Conservation (phyloP, 2,329 filamentous ascomycete species). For the Phyllachora maydis region DNA sequence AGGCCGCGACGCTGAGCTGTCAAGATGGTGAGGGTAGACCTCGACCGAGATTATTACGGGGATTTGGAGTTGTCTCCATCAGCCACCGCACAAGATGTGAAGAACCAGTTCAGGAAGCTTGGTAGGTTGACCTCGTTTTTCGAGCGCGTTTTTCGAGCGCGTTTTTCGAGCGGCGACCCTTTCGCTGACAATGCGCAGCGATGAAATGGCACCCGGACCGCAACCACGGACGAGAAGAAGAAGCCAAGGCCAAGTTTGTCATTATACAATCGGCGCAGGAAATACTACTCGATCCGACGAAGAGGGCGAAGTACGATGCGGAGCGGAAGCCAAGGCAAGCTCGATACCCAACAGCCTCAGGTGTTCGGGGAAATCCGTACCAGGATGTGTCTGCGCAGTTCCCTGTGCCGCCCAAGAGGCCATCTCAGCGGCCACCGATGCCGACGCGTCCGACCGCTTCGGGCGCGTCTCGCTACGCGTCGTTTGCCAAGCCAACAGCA, state of each 20-base stretch:
- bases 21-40: slow-evolving; percentile 45
- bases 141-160: no score
- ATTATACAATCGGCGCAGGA: slow-evolving; percentile 75
- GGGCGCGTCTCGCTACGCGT: slow-evolving; percentile 7
- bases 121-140: slow-evolving; percentile 24
- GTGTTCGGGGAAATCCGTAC: slow-evolving; percentile 37
- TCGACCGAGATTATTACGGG: slow-evolving; percentile 61
- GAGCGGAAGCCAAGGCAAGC: slow-evolving; percentile 15
- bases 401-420: slow-evolving; percentile 18
- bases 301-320: slow-evolving; percentile 31
- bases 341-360: slow-evolving; percentile 26
- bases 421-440: slow-evolving; percentile 5
- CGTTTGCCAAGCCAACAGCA: slow-evolving; percentile 4
- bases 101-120: slow-evolving; percentile 71
- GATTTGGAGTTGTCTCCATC: slow-evolving; percentile 53
- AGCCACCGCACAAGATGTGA: slow-evolving; percentile 56
- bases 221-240: slow-evolving; percentile 63
- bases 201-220: slow-evolving; percentile 77
- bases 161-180: neutral
- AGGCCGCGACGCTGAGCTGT: no score
- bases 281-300: slow-evolving; percentile 32
- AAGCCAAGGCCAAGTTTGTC: slow-evolving; percentile 68
- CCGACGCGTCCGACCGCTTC: slow-evolving; percentile 7
- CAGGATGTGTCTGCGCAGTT: slow-evolving; percentile 24
- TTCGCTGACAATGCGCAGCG: slow-evolving; percentile 24